Evolutionary conservation across 2,329 filamentous ascomycete genomes (phyloP).

Genomic region (Colletotrichum liaoningense): DNA sequence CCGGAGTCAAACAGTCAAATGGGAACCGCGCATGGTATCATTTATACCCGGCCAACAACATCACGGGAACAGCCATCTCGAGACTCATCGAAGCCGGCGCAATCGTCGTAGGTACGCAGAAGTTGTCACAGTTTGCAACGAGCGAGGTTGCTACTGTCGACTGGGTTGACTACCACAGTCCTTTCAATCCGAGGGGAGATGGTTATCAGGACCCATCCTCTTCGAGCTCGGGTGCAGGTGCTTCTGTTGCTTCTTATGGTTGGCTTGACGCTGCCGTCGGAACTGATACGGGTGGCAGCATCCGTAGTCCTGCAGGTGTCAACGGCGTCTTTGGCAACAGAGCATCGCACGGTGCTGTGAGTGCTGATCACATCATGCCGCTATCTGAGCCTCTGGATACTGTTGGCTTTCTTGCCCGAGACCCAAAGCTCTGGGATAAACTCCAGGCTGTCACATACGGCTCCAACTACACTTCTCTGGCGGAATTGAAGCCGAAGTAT

Average conservation of each 20-base stretch:
- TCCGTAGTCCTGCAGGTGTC: constrained; percentile 54
- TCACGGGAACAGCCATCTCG: constrained; percentile 64
- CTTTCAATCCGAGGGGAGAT: constrained; percentile 59
- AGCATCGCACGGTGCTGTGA: constrained; percentile 38
- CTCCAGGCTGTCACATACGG: no score
- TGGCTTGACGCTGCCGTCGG: constrained; percentile 41
- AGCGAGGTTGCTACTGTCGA: constrained; percentile 60
- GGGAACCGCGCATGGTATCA: constrained; percentile 70
- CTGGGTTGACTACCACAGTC: constrained; percentile 54
- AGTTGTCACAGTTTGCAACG: constrained; percentile 59
- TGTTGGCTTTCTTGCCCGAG: no score
- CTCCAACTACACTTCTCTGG: no score
- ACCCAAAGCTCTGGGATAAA: no score
- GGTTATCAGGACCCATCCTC: constrained; percentile 58
- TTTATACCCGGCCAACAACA: constrained; percentile 60
- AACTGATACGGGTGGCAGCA: constrained; percentile 49
- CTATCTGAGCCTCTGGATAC: no score
- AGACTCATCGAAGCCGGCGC: constrained; percentile 70
- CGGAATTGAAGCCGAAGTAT: no score
- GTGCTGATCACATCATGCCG: no score
- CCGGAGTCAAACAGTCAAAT: constrained; percentile 63
- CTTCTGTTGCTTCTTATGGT: constrained; percentile 26
- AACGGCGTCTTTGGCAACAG: constrained; percentile 57
- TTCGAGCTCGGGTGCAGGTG: constrained; percentile 54
- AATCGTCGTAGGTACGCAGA: constrained; percentile 59